Conservation (phyloP, 2,329 filamentous ascomycete species). For the Colletotrichum somersetense region DNA sequence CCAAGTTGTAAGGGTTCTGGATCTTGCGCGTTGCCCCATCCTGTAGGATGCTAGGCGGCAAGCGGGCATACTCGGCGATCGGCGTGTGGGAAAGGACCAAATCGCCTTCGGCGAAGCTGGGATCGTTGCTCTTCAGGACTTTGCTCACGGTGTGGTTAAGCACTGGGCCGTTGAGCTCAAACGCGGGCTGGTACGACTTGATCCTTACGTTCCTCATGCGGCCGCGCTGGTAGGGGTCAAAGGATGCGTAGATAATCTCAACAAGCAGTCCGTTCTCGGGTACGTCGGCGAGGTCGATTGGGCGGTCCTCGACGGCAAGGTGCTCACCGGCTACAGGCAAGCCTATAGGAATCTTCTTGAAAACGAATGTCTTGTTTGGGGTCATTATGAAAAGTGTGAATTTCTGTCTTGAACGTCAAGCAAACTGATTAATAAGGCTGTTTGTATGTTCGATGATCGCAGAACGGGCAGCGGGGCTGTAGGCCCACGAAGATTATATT, state of each 20-base stretch:
- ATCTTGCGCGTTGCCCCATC: conserved; percentile 52
- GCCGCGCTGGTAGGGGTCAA: conserved; percentile 88
- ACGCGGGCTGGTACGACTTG: conserved; percentile 77
- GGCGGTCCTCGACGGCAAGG: conserved; percentile 74
- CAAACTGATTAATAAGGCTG: not conserved
- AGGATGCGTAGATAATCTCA: conserved; percentile 79
- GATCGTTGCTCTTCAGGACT: conserved; percentile 77
- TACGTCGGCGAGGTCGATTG: conserved; percentile 73
- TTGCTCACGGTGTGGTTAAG: conserved; percentile 73
- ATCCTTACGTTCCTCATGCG: conserved; percentile 74
- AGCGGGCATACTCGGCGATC: conserved; percentile 73
- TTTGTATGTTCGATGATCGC: not conserved
- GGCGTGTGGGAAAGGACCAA: conserved; percentile 63
- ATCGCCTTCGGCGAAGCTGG: conserved; percentile 61
- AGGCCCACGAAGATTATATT: not conserved
- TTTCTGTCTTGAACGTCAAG: not conserved
- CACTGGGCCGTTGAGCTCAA: conserved; percentile 72
- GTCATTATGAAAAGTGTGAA: conserved; percentile 54
- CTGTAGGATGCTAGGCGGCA: conserved; percentile 23
- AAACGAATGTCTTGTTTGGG: conserved; percentile 80
- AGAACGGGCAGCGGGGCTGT: not conserved
- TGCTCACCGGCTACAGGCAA: conserved; percentile 80
- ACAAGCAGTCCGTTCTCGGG: conserved; percentile 75
- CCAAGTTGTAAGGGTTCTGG: conserved; percentile 77
- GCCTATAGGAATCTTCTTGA: conserved; percentile 75